Base-by-base conservation (phyloP, 495 filamentous ascomycete species). In the Friedmanniomyces endolithicus region DNA sequence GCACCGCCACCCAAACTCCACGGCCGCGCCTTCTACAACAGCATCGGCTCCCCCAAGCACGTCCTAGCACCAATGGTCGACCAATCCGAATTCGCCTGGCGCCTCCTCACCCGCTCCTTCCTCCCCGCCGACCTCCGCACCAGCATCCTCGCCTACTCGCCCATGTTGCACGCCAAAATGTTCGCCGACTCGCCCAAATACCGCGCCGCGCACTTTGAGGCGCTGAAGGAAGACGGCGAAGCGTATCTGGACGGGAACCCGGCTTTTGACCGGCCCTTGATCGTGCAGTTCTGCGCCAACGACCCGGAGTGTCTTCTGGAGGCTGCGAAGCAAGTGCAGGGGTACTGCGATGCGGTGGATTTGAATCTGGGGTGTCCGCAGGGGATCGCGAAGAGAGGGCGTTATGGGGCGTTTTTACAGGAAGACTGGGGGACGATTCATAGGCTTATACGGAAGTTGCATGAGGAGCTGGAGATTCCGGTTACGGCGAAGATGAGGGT, bases 281-380 rank as follows among this genome's bases (percentile, higher is more conserved):
- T 95, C 64, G 92, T 95, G 11, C 92, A 99, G 63, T 99, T 99
- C 72, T 97, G 94, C 73, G 81, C 90, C 46, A 97, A 99, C 65
- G 74, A 86, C 40, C 87, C 92, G 0, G 74, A 85, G 31, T 78
- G 84, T 47, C 75, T 97, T 4, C 72, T 95, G 16, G 71, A 74
- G 34, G 89, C 90, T 1, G 90, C 90, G 2, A 73, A 76, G 22
- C 73, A 84, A 48, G 88, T 87, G 0, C 78, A 82, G 2, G 85
- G 86, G 0, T 85, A 86, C 70, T 95, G 89, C 65, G 92, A 99
- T 64, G 92, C 90, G 1, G 86, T 99, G 9, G 94, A 99, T 67
- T 72, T 99, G 59, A 99, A 99, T 65, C 77, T 99, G 0, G 92
- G 92, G n/a, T 99, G 92, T 72, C 92, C 92, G 1, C 92, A 99